Percentiles rank a stretch among this genome's conserved stretches.
These are phyloP conservation scores for Thinopyrum obtusiflorum DNA, from an alignment of 202 grass and related monocot genomes.

Conservation along the genomic window DNA sequence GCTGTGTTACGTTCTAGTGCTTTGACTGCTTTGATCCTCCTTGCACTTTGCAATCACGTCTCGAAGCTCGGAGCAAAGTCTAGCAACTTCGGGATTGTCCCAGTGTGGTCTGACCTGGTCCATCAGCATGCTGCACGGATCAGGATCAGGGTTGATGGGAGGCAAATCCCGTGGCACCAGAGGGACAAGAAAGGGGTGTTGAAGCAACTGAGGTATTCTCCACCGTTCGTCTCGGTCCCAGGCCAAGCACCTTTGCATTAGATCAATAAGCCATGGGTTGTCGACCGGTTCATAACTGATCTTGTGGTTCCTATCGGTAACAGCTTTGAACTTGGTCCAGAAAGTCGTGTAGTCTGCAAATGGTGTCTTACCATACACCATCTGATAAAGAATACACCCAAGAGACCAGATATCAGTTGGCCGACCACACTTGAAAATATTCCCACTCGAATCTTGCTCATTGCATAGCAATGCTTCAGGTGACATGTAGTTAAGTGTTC, in stretches of 20 bases:
- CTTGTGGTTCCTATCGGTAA: conserved; percentile 71
- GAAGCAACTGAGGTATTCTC: conserved; percentile 75
- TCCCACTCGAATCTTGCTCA: conserved; percentile 60
- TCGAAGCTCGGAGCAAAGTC: conserved; percentile 35
- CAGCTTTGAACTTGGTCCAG: conserved; percentile 84
- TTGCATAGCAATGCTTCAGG: conserved; percentile 93
- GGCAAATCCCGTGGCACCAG: conserved; percentile 41
- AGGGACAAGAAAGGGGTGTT: conserved; percentile 84
- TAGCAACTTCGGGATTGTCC: conserved; percentile 47
- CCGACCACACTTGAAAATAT: conserved; percentile 81
- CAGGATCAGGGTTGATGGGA: neutral
- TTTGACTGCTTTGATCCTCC: conserved; percentile 24
- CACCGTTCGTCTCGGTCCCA: conserved; percentile 83
- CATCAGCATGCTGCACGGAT: conserved; percentile 35
- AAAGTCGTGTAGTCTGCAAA: conserved; percentile 86
- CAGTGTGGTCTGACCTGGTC: conserved; percentile 51
- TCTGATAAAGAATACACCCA: conserved; percentile 96
- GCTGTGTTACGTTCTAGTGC: neutral
- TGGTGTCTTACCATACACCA: conserved; percentile 97
- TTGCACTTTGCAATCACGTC: conserved; percentile 49
- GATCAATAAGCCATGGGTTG: conserved; percentile 87
- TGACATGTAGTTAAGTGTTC: conserved; percentile 99
- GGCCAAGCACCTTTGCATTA: conserved; percentile 76
- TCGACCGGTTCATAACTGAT: conserved; percentile 65
- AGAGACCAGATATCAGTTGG: conserved; percentile 98